Percentiles rank a stretch among this genome's conserved stretches.
Conservation (phyloP, 2,329 filamentous ascomycete genomes). For the Aspergillus pseudoglaucus region DNA sequence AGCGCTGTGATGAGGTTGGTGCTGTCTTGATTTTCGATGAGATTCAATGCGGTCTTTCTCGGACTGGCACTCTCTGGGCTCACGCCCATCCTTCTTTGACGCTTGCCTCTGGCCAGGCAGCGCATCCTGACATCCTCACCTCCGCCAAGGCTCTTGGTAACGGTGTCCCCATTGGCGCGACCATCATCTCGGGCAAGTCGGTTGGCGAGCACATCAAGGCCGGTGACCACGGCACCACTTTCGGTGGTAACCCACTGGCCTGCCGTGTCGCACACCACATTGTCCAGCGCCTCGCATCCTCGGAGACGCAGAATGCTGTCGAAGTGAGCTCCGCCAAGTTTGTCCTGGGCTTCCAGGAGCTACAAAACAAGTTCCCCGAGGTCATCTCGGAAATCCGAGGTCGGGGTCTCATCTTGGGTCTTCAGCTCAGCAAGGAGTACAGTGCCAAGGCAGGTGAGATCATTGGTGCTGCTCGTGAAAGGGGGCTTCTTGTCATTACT, state of each 20-base stretch:
- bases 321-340: slow-evolving; percentile 59
- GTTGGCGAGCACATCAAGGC: slow-evolving; percentile 64
- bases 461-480: slow-evolving; percentile 77
- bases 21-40: slow-evolving; percentile 92
- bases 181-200: slow-evolving; percentile 54
- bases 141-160: slow-evolving; percentile 96
- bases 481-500: slow-evolving; percentile 83
- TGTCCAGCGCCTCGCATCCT: slow-evolving; percentile 66
- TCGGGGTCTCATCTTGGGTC: slow-evolving; percentile 74
- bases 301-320: slow-evolving; percentile 64
- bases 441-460: slow-evolving; percentile 49
- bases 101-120: slow-evolving; percentile 47
- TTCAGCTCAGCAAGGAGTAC: slow-evolving; percentile 71
- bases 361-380: slow-evolving; percentile 59
- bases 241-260: slow-evolving; percentile 84
- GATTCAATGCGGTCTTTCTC: slow-evolving; percentile 87
- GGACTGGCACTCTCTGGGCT: slow-evolving; percentile 87
- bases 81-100: slow-evolving; percentile 62
- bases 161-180: slow-evolving; percentile 89
- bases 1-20: slow-evolving; percentile 76
- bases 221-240: slow-evolving; percentile 90
- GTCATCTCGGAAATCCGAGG: slow-evolving; percentile 75
- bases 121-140: slow-evolving; percentile 89
- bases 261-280: slow-evolving; percentile 81
- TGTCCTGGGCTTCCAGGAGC: slow-evolving; percentile 49